Base-by-base conservation (phyloP, 1,284 basidiomycete genomes). In the Sanghuangporus sanghuang region DNA sequence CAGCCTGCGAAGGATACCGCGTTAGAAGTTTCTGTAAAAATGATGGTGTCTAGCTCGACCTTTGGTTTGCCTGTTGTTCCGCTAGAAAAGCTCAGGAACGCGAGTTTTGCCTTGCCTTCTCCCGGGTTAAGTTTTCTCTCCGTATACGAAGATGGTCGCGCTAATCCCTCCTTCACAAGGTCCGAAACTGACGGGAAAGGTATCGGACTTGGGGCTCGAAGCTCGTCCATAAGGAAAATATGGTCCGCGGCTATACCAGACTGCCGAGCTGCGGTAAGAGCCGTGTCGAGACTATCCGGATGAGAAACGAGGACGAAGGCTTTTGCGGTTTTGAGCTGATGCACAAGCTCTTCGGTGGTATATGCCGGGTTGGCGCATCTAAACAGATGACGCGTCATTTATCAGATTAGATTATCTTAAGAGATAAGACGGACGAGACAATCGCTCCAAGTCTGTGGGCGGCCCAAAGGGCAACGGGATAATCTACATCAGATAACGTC, bases 41-140 rank as follows among this genome's bases (percentile, higher is more conserved):
- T 44, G 9, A 57, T 40, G 21, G 11, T 55, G 23, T 3, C 1
- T 44, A 36, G 49, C 52, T 40, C 57, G 66, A 85, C 88, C 81
- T 93, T 93, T 1, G 92, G 89, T 69, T 82, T 85, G 6, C 92
- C 92, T 67, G 92, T 94, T 1, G 92, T 94, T 16, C 92, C 92
- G 63, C 87, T 90, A 0, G 89, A 92, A 72, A 93, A 92, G 57
- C 81, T 86, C 44, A 92, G 74, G 67, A 93, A 87, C 0, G 92
- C 92, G 5, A 92, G 68, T 65, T 86, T 86, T 7, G 77, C 85
- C 72, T 80, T 85, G 18, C 78, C 85, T 73, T 93, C 90, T 0
- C 87, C 90, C 1, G 81, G 77, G 16, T 69, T 73, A 46, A 93
- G 76, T 16, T 73, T 76, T 40, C 78, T 74, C 67, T 85, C 84